Evolutionary conservation across 495 filamentous ascomycete species (phyloP).

Genomic region (Penicillium dipodomyicola): DNA sequence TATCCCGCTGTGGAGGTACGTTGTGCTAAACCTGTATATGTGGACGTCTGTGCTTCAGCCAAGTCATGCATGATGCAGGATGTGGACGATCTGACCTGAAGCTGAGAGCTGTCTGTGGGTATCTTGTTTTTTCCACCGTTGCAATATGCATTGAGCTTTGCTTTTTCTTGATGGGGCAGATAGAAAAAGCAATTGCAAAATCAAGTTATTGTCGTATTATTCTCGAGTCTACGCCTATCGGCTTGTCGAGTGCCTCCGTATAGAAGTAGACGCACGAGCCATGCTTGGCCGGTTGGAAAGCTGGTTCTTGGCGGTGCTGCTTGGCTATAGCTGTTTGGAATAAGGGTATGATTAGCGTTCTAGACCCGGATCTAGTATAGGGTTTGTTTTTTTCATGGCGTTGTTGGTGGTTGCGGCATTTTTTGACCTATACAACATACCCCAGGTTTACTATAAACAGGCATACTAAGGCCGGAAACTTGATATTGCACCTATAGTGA

Average conservation of each 20-base stretch:
- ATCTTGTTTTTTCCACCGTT: not conserved
- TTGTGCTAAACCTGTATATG: conserved; percentile 7
- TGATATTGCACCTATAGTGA: conserved; percentile 7
- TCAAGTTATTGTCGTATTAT: not conserved
- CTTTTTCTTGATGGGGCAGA: not conserved
- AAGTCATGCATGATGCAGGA: conserved; percentile 11
- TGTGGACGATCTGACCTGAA: conserved; percentile 10
- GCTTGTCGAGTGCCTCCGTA: not conserved
- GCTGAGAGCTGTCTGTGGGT: conserved; percentile 1
- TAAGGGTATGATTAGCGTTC: not conserved
- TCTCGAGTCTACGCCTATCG: not conserved
- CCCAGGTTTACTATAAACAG: not conserved
- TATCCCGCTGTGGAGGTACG: not conserved
- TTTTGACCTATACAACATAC: not conserved
- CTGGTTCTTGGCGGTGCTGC: conserved; percentile 15
- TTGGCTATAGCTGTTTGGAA: conserved; percentile 10
- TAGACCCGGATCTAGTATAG: not conserved
- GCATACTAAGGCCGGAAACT: not conserved
- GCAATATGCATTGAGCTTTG: conserved; percentile 1
- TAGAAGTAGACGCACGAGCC: conserved; percentile 10
- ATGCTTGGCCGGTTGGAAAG: conserved; percentile 11
- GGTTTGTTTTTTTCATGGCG: not conserved
- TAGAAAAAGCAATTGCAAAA: not conserved
- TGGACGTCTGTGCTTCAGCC: conserved; percentile 5
- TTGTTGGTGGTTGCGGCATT: conserved; percentile 5